Base-by-base conservation (phyloP, 2,329 filamentous ascomycete species). In the Fusarium sambucinum region DNA sequence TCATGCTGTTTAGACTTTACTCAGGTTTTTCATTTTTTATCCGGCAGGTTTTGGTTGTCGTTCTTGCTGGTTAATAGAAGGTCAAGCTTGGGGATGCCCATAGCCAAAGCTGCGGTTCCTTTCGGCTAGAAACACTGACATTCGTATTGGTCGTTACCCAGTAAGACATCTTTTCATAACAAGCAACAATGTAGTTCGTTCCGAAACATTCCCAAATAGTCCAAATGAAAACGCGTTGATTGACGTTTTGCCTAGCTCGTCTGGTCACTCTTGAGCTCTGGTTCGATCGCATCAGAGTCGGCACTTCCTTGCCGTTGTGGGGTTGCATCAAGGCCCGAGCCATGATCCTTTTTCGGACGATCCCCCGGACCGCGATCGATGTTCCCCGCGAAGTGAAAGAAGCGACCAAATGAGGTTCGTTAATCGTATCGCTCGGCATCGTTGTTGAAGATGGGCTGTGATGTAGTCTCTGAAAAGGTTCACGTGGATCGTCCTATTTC, bases 281-380 rank as follows among this genome's bases (percentile, higher is more conserved):
- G 50, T 62, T 62, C 38, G 59, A 32, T 23, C 59, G 59, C 59
- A 55, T 62, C 40, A 62, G 59, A 55, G 14, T 62, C 59, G 59
- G 59, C 59, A 62, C 47, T 6, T 25, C 17, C 4, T 38, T 62
- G 59, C 59, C 59, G 59, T 41, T 30, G 27, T 55, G 37, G 35
- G 47, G 59, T 62, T 55, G 32, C 57, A 62, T 14, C 17, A 30
- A 35, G 57, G 47, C 23, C 47, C 40, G 23, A 19, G 30, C 54
- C 35, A 51, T 17, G 27, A 11, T 21, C 14, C 23, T 21, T 51
- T 40, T 47, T 27, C 17, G 41, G 52, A 60, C 58, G 25, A 48
- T 38, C 42, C 42, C 55, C 57, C 57, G 56, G 57, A 59, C 25
- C 42, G 21, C 57, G 42, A 59, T 60, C 54, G 16, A 21, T 33